phyloP scores from a whole-genome alignment of 805 yeast species.

The Cyberlindnera nakhonratchasimensis region DNA sequence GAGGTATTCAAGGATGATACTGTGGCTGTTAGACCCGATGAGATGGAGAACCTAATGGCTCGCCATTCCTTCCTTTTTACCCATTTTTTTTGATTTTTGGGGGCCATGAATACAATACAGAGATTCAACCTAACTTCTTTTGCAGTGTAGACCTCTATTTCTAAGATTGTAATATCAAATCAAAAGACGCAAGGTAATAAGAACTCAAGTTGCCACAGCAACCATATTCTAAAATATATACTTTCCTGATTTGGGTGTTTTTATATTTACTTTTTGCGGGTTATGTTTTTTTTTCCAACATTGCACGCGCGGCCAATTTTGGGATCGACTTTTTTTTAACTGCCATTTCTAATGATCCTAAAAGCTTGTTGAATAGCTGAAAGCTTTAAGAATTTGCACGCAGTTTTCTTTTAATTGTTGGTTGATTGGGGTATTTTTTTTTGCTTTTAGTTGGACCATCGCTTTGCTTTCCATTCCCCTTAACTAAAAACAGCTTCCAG shows the following conservation, averaged over 20 bases:
- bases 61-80: slow-evolving; percentile 12
- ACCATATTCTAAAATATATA: neutral
- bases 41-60: too few species aligned
- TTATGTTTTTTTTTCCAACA: neutral
- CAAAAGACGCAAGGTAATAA: too few species aligned
- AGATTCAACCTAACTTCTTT: neutral
- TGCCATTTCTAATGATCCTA: too few species aligned
- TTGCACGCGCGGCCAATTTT: neutral
- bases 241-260: neutral
- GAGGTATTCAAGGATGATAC: too few species aligned
- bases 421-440: too few species aligned
- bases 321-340: too few species aligned
- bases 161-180: too few species aligned
- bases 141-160: neutral
- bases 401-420: too few species aligned
- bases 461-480: neutral
- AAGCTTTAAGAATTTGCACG: too few species aligned
- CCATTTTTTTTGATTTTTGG: slow-evolving; percentile 12
- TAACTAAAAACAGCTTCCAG: too few species aligned
- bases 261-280: neutral
- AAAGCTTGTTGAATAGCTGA: too few species aligned
- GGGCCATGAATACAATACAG: slow-evolving; percentile 2
- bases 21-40: too few species aligned
- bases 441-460: neutral
- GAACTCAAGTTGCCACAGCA: neutral